Evolutionary conservation across 306 rosid species (phyloP), one percentile per base, ranked within the genome.

Genomic region (Senna tora): DNA sequence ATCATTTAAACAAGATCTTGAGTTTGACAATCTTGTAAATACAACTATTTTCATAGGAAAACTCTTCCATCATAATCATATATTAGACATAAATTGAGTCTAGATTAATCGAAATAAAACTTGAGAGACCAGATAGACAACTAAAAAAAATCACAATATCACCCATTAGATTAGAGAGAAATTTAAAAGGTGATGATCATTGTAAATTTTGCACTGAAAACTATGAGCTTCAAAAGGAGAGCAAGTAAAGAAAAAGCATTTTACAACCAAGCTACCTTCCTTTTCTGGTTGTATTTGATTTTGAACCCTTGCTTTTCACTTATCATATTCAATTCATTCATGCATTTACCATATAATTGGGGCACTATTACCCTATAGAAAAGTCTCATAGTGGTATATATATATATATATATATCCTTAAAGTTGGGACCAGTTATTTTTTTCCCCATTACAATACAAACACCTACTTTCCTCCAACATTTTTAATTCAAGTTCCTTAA

Each of bases 251-350:
- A 75, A 63, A 79, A 72, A 75, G 78, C 65, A 72, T 75, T 84
- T 78, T 84, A 71, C 84, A 81, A 64, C 84, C 52, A 75, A 67
- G 72, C 38, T n/a, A 62, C 58, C 65, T 67, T 79, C 81, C 73
- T 71, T 81, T 81, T 75, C 68, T 71, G 30, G 79, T 43, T 77
- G 67, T 55, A 14, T 20, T 39, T 66, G 47, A 65, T 1, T 5
- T 36, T 36, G 39, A 36, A 36, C 8, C 42, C 22, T 41, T 32
- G 47, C 69, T 67, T 79, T 74, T 67, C 25, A 8, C 14, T 73
- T 58, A 36, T 41, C 61, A 55, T 51, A 65, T 62, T 16, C 54
- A n/a, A 56, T 33, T 16, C 51, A 69, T 58, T 79, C 65, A 67
- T n/a, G n/a, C n/a, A 25, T 47, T 65, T 36, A 50, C 73, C 73